Evolutionary conservation across 495 filamentous ascomycete species (phyloP).

Genomic region (Penicillium riverlandense): DNA sequence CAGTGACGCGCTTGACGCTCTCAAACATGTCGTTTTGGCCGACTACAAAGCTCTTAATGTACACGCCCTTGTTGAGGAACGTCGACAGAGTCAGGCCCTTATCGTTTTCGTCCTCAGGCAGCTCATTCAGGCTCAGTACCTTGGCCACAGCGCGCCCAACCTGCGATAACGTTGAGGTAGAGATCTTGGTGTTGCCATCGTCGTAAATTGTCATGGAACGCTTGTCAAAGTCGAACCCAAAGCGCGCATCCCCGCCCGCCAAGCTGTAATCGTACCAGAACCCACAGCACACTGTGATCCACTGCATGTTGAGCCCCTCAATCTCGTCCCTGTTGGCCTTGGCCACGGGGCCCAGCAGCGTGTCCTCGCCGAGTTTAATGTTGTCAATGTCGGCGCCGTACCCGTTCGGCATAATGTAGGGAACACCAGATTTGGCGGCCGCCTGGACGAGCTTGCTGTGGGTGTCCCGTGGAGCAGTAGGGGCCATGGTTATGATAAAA

Average conservation of each 20-base stretch:
- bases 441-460: constrained; percentile 51
- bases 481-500: constrained; percentile 53
- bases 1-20: constrained; percentile 47
- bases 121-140: constrained; percentile 35
- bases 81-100: constrained; percentile 22
- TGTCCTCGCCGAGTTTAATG: constrained; percentile 11
- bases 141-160: constrained; percentile 39
- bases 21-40: constrained; percentile 50
- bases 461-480: constrained; percentile 33
- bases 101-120: constrained; percentile 43
- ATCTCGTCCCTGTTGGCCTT: constrained; percentile 25
- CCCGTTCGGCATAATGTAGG: constrained; percentile 57
- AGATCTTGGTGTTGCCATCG: constrained; percentile 37
- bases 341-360: constrained; percentile 7
- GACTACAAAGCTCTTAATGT: constrained; percentile 40
- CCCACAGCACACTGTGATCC: constrained; percentile 42
- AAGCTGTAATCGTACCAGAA: constrained; percentile 53
- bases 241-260: constrained; percentile 18
- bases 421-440: constrained; percentile 54
- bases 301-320: constrained; percentile 37
- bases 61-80: constrained; percentile 36
- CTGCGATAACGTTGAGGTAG: constrained; percentile 38
- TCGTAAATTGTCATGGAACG: constrained; percentile 39
- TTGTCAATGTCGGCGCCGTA: constrained; percentile 37
- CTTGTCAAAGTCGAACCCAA: constrained; percentile 44